A percentile compares a stretch with the other conserved stretches of the same genome.
phyloP scores from a whole-genome alignment of 148 eudicot species.

The Fagopyrum esculentum region DNA sequence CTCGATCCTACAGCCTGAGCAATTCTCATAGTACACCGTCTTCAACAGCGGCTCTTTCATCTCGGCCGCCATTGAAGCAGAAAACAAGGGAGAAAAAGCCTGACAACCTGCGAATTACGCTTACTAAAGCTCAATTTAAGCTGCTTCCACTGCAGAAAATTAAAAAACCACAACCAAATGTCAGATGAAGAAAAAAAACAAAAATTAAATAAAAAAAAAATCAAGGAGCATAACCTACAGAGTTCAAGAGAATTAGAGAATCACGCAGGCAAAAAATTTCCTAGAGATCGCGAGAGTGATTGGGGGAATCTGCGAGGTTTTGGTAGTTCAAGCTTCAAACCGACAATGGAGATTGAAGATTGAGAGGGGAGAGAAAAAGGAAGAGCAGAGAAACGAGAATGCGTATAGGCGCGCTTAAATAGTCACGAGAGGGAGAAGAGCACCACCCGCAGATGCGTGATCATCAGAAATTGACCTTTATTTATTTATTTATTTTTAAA shows the following conservation, averaged over 20 bases:
- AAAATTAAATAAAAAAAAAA: neutral
- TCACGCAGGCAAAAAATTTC: neutral
- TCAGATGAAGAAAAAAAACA: neutral
- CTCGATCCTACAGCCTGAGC: conserved; percentile 69
- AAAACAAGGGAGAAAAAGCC: neutral
- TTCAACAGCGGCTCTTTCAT: conserved; percentile 22
- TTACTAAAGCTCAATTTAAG: neutral
- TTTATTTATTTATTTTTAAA: neutral
- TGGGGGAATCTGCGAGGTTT: neutral
- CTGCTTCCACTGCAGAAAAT: neutral
- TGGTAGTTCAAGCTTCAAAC: neutral
- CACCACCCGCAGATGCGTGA: neutral
- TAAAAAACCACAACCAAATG: neutral
- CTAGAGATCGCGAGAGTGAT: neutral
- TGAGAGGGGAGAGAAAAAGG: neutral
- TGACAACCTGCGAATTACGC: neutral
- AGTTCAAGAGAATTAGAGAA: neutral
- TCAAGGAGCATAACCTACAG: neutral
- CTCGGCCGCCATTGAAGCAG: conserved; percentile 7
- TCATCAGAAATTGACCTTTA: neutral
- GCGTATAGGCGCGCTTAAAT: neutral
- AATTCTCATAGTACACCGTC: conserved; percentile 43
- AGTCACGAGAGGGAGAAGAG: neutral
- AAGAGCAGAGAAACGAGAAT: neutral
- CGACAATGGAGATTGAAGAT: neutral